A percentile compares a stretch with the other conserved stretches of the same genome.
These are phyloP conservation scores for Nepenthes alata DNA, from an alignment of 179 eudicot genomes.

Conservation along the genomic window DNA sequence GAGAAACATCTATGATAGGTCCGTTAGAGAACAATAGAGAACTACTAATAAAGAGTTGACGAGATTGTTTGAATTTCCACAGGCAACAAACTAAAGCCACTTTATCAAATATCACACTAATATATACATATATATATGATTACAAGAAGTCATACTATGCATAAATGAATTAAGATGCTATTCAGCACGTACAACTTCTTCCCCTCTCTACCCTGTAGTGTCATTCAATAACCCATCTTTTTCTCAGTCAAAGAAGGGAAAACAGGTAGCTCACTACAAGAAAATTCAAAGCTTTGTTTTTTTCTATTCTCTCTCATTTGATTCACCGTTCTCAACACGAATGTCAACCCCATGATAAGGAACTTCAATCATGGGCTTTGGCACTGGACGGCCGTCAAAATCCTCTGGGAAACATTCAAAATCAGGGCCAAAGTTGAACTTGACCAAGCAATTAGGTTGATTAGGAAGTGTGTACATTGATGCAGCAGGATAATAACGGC, in stretches of 20 bases:
- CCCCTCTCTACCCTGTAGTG: neutral
- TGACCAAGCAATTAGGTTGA: constrained; percentile 78
- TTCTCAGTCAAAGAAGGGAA: neutral
- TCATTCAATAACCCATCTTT: neutral
- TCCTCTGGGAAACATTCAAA: constrained; percentile 74
- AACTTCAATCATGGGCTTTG: constrained; percentile 78
- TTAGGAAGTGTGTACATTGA: constrained; percentile 95
- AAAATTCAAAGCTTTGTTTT: neutral
- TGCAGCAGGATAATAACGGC: constrained; percentile 89
- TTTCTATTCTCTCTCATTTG: constrained; percentile 39
- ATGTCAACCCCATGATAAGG: constrained; percentile 69
- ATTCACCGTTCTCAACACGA: constrained; percentile 62
- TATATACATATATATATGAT: too few species aligned
- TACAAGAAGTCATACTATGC: neutral
- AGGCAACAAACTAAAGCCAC: too few species aligned
- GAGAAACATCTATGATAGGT: too few species aligned
- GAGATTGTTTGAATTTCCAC: too few species aligned
- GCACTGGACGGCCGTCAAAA: constrained; percentile 56
- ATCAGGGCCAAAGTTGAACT: constrained; percentile 94
- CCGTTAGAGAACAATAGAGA: too few species aligned
- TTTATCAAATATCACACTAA: too few species aligned
- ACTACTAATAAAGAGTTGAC: too few species aligned
- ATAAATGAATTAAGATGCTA: neutral
- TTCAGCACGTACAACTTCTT: neutral
- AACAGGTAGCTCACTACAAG: neutral